These are phyloP conservation scores for Adenanthera pavonina DNA, from an alignment of 306 rosid genomes.

Conservation along the genomic window DNA sequence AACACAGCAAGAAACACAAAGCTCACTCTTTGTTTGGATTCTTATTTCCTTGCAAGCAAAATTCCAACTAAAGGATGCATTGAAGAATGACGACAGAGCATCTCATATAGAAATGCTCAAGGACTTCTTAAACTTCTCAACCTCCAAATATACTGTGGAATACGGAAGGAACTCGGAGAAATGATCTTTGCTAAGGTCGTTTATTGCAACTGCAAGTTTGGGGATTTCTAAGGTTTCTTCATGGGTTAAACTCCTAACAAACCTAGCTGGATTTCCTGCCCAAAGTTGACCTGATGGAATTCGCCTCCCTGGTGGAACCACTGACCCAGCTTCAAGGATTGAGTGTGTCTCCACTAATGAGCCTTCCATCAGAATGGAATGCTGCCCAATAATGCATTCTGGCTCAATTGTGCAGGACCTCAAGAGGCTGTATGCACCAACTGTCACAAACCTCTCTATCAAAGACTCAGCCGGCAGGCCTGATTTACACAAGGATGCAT, in stretches of 20 bases:
- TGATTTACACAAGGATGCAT: constrained; percentile 49
- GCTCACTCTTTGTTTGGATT: constrained; percentile 53
- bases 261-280: constrained; percentile 99
- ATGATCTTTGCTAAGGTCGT: constrained; percentile 86
- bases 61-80: constrained; percentile 59
- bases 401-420: constrained; percentile 98
- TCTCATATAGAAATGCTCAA: constrained; percentile 84
- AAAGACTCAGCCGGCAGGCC: constrained; percentile 94
- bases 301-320: constrained; percentile 94
- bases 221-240: constrained; percentile 98
- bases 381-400: constrained; percentile 97
- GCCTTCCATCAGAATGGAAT: constrained; percentile 98
- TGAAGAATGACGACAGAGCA: constrained; percentile 38
- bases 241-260: constrained; percentile 79
- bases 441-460: constrained; percentile 85
- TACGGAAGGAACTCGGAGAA: constrained; percentile 90
- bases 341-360: constrained; percentile 93
- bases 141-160: constrained; percentile 94
- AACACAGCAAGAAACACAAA: constrained; percentile 46
- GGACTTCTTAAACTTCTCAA: constrained; percentile 96
- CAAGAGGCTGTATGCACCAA: constrained; percentile 92
- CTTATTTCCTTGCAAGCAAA: constrained; percentile 78
- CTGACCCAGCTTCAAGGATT: constrained; percentile 98
- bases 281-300: constrained; percentile 95
- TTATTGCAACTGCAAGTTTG: constrained; percentile 92